Evolutionary conservation across 2,329 filamentous ascomycete genomes (phyloP).

Genomic region (Alternaria rosae): DNA sequence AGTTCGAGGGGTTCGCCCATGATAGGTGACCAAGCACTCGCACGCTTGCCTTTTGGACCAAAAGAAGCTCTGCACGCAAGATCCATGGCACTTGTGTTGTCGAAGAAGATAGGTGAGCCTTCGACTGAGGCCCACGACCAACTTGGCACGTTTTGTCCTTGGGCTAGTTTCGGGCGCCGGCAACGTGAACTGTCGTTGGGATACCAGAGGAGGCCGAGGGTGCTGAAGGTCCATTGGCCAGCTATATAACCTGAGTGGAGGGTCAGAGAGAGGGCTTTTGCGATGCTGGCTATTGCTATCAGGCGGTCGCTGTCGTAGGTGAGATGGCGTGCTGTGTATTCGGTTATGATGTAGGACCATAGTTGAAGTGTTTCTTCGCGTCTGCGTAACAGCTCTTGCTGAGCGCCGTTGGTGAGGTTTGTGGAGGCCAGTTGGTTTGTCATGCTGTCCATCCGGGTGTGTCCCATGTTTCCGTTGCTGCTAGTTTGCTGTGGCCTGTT

Average conservation of each 20-base stretch:
- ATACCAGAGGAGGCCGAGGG: constrained; percentile 46
- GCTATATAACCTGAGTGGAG: constrained; percentile 45
- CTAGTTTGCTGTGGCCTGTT: constrained; percentile 14
- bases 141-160: constrained; percentile 38
- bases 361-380: constrained; percentile 43
- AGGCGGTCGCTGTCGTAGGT: constrained; percentile 45
- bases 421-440: constrained; percentile 40
- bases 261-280: constrained; percentile 33
- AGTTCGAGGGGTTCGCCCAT: constrained; percentile 39
- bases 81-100: constrained; percentile 48
- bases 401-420: constrained; percentile 29
- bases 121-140: constrained; percentile 49
- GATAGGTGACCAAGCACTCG: constrained; percentile 40
- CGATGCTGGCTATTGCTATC: constrained; percentile 42
- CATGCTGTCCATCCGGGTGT: constrained; percentile 35
- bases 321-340: constrained; percentile 44
- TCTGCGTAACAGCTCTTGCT: constrained; percentile 21
- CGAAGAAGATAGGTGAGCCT: constrained; percentile 47
- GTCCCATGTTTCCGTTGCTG: constrained; percentile 17
- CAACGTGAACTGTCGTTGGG: constrained; percentile 39
- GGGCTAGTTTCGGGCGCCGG: constrained; percentile 28
- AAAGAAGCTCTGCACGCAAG: constrained; percentile 43
- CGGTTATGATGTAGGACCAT: constrained; percentile 47
- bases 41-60: constrained; percentile 29
- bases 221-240: constrained; percentile 48